Conservation (phyloP, 805 yeast genomes). For the Pichia rugopelliculosa region DNA sequence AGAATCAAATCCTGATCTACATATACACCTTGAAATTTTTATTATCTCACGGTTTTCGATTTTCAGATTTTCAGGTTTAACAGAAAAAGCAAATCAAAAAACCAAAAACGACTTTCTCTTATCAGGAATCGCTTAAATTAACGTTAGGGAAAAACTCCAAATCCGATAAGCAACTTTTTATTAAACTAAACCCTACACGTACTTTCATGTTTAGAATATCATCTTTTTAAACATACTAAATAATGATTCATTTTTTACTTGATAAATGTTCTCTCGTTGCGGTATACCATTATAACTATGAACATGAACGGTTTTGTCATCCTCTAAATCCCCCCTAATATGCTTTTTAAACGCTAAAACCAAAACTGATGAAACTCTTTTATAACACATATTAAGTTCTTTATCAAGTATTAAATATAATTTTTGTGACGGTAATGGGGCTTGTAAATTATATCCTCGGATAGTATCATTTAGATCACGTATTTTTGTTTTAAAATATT, state of each 20-base stretch:
- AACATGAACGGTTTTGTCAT: not conserved
- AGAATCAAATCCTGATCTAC: no score
- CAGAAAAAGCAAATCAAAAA: no score
- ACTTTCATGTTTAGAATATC: no score
- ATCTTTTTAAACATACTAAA: constrained; percentile 22
- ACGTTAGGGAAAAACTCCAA: no score
- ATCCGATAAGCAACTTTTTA: no score
- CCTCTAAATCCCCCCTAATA: constrained; percentile 2
- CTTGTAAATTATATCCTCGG: constrained; percentile 55
- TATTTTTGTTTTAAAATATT: constrained; percentile 31
- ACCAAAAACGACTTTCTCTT: no score
- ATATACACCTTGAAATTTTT: no score
- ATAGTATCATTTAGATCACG: constrained; percentile 39
- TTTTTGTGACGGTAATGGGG: constrained; percentile 53
- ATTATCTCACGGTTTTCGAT: no score
- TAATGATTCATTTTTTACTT: constrained; percentile 25
- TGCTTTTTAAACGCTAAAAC: constrained; percentile 17
- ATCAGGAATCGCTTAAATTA: no score
- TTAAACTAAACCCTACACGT: no score
- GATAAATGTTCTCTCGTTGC: constrained; percentile 21
- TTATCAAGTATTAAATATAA: constrained; percentile 39
- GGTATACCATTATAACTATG: constrained; percentile 15
- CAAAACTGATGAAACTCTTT: constrained; percentile 25
- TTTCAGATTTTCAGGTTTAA: no score
- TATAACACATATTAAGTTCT: constrained; percentile 37